Evolutionary conservation across 2,329 filamentous ascomycete species (phyloP), one percentile per base, ranked within the genome.

Genomic region (Claviceps pazoutovae): DNA sequence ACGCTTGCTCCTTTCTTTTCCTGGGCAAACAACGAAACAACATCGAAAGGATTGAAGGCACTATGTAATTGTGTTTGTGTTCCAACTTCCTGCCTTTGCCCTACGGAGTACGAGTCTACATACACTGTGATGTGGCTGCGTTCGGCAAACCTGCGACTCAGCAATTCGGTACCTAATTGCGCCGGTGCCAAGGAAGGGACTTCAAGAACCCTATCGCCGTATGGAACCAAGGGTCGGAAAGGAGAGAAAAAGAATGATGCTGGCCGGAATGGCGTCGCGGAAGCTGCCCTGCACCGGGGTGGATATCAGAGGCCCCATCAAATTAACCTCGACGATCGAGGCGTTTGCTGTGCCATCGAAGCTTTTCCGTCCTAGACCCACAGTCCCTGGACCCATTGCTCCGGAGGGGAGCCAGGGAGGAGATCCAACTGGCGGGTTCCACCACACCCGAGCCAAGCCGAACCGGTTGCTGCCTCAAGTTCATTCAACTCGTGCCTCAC

Each of bases 341-440:
- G 19, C n/a, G 21, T 37, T 51, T 36, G 49, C 49, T 46, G 52
- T 48, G 52, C 8, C 44, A 53, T 53, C 52, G 52, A 53, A 16
- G 49, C 39, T 48, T 37, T 19, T 7, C 45, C 37, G 37, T 30
- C 45, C 48, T 36, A n/a, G 26, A 26, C 13, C 45, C 45, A 47
- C 45, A 6, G 14, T 3, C 17, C 17, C 41, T 44, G 11, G 42
- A 44, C 26, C 26, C 8, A 19, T 17, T 42, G 41, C 23, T 30
- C 26, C 5, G 44, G 44, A 30, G 43, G 19, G 26, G 16, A 14
- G 13, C n/a, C 23, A 21, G 45, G 45, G 30, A 21, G 13, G 17
- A 13, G 37, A 37, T 23, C 50, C 46, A 52, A 16, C 23, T 11
- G 23, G 19, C 38, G n/a, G n/a, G 50, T 23, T 38, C 50, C 50